Evolutionary conservation across 345 rosid species (phyloP).

Genomic region (Citrus trifoliata): DNA sequence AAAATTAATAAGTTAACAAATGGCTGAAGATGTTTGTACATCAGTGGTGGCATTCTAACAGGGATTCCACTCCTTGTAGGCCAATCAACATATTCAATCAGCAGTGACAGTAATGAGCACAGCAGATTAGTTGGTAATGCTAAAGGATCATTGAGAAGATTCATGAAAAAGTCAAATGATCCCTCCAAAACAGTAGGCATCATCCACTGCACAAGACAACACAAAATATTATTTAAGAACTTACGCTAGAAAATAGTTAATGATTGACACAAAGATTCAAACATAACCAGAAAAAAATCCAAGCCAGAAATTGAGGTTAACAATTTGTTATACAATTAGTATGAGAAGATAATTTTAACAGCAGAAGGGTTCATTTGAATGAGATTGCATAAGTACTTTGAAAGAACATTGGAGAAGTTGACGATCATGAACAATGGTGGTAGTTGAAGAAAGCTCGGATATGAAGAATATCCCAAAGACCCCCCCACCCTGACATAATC

Average conservation of each 20-base stretch:
- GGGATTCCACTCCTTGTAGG: constrained; percentile 43
- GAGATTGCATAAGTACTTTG: neutral
- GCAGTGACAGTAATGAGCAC: constrained; percentile 58
- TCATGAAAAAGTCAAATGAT: constrained; percentile 74
- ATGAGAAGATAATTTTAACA: neutral
- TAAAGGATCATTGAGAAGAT: constrained; percentile 51
- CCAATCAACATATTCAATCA: constrained; percentile 57
- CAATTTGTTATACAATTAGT: neutral
- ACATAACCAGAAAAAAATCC: neutral
- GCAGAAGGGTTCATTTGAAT: neutral
- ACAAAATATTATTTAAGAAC: constrained; percentile 3
- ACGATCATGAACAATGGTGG: neutral
- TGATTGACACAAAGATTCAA: neutral
- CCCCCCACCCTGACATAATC: neutral
- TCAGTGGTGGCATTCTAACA: constrained; percentile 48
- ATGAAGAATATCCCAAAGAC: neutral
- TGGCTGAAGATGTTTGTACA: constrained; percentile 74
- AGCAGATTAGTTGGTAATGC: constrained; percentile 53
- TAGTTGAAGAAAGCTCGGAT: neutral
- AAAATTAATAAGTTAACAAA: constrained; percentile 57
- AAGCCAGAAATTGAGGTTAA: neutral
- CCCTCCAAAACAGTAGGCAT: constrained; percentile 73
- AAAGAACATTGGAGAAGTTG: neutral
- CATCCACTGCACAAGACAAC: constrained; percentile 51
- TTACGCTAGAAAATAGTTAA: neutral